Evolutionary conservation across 1,284 basidiomycete genomes (phyloP), one percentile per base, ranked within the genome.

Genomic region (Bondarzewia mesenterica): DNA sequence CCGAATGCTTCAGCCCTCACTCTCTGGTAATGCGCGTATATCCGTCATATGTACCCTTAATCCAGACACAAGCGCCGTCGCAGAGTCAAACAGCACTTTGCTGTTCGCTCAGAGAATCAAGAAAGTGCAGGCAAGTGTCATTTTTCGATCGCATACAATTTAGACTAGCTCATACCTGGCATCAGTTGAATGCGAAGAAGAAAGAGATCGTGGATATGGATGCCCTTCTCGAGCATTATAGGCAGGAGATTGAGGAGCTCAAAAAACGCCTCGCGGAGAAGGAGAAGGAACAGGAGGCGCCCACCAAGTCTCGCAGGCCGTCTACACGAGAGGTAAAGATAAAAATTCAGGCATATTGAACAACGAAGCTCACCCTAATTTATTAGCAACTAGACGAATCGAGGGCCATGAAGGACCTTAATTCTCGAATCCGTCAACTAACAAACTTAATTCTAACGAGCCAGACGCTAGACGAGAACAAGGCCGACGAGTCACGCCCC

Each of bases 11-110:
- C 94, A 98, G 63, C 94, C 94, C 2, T 96, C 92, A 1, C 74
- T 99, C 0, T 88, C 89, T 0, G 96, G 95, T 1, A 92, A 97
- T 61, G 95, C 96, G 15, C 82, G 92, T 16, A 94, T 99, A 45
- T 93, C 91, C 32, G 95, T 99, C 23, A 89, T 98, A 50, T 97
- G 93, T 62, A 98, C 95, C 0, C 80, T 98, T 61, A 95, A 94
- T 59, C 91, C 93, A 0, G 87, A 90, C 56, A 59, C 69, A 12
- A 66, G 65, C 44, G 84, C 89, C n/a, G 70, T 93, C 5, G 73
- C 81, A 3, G 93, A 95, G 68, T 85, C 81, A 3, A 82, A 82
- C 42, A 91, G 84, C 52, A 96, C 92, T 0, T 69, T 95, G 15
- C 77, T 85, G 43, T 98, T 99, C 63, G 95, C 95, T 0, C 84